Base-by-base conservation (phyloP, 129 eudicot genomes). In the Saposhnikovia divaricata region DNA sequence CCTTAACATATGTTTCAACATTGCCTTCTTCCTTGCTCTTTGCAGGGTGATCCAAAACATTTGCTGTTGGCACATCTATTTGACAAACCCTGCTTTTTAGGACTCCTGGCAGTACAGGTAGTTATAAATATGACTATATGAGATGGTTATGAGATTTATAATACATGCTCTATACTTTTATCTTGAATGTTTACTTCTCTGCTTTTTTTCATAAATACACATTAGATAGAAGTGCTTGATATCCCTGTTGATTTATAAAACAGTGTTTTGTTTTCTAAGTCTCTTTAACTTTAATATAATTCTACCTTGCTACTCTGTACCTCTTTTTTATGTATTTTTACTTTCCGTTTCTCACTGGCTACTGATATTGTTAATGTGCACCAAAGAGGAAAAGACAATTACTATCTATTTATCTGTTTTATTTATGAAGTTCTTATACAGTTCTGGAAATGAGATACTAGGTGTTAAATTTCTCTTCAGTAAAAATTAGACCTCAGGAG, bases 81-180 rank as follows among this genome's bases (percentile, higher is more conserved):
- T 80, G 97, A 92, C 90, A 95, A 95, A 63, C 98, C 98, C 75
- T 95, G 98, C 85, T 95, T 95, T 86, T 87, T 95, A 78, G 99
- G 99, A 85, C 42, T 87, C 68, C 87, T 95, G 50, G 99, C 97
- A 34, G 43, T 95, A 23, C 85, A 92, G 96, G 97, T 95, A 81
- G 9, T 4, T 28, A 18, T 28, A 46, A 16, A 40, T 61, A 61
- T 7, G 15, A 9, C 5, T 59, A n/a, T 9, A 59, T n/a, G 68
- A 53, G 25, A 53, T 44, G 14, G 9, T 31, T 23, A 71, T 66
- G 46, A 75, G n/a, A n/a, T 75, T 42, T 3, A 63, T 73, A 4
- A 43, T 72, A 9, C 40, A 38, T 1, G 18, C 18, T n/a, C 51
- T n/a, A 15, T 34, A 34, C 12, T 69, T 38, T 16, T 34, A 13